Conservation (phyloP, 768 basidiomycete species). For the Serendipita sp. region DNA sequence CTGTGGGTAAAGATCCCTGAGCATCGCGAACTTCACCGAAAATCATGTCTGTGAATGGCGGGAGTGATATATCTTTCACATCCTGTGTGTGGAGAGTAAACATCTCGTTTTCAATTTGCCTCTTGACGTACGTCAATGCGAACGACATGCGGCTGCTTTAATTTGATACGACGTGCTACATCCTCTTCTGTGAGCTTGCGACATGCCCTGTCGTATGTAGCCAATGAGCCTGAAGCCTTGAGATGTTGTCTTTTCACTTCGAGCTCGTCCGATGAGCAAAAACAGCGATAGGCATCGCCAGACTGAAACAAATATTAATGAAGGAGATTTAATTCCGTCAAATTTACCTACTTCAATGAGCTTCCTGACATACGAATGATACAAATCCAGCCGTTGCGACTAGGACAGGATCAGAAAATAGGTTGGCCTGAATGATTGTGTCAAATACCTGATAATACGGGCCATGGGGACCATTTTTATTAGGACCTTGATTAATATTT, state of each 20-base stretch:
- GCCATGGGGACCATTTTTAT: constrained; percentile 50
- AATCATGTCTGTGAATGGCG: constrained; percentile 45
- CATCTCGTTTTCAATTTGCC: not conserved
- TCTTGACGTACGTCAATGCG: constrained; percentile 56
- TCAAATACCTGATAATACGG: constrained; percentile 69
- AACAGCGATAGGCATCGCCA: constrained; percentile 87
- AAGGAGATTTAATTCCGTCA: constrained; percentile 2
- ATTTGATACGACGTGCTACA: constrained; percentile 48
- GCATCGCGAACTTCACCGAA: constrained; percentile 62
- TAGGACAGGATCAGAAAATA: constrained; percentile 19
- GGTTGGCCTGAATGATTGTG: not conserved
- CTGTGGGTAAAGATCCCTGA: constrained; percentile 64
- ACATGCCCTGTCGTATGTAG: constrained; percentile 79
- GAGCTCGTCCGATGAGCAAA: constrained; percentile 66
- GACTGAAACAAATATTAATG: constrained; percentile 27
- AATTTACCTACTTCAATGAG: constrained; percentile 49
- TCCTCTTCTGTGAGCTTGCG: constrained; percentile 78
- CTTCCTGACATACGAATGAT: constrained; percentile 51
- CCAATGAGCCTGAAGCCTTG: constrained; percentile 53
- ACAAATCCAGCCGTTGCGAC: constrained; percentile 82
- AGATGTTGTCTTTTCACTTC: constrained; percentile 49
- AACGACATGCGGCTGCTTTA: constrained; percentile 68
- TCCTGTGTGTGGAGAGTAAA: constrained; percentile 29
- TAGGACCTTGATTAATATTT: constrained; percentile 42
- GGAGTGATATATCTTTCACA: constrained; percentile 34